These are phyloP conservation scores for Leccinellum rugosiceps DNA, from an alignment of 768 basidiomycete genomes.

Conservation along the genomic window DNA sequence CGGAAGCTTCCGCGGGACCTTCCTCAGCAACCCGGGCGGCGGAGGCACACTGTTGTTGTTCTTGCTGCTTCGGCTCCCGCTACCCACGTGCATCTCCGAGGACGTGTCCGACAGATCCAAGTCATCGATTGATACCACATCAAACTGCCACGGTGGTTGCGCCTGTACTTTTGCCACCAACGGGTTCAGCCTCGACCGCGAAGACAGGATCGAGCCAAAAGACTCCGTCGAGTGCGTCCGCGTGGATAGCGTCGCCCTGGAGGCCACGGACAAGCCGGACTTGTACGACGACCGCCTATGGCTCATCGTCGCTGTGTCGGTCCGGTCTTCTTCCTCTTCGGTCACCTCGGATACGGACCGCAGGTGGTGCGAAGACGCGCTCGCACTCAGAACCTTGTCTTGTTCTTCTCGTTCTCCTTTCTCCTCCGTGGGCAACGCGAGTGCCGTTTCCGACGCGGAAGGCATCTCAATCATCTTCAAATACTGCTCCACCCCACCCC, in stretches of 20 bases:
- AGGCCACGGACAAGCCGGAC: constrained; percentile 20
- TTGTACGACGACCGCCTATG: constrained; percentile 18
- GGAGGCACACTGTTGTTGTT: constrained; percentile 33
- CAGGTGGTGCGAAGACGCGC: constrained; percentile 18
- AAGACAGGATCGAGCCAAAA: constrained; percentile 32
- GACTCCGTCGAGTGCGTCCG: constrained; percentile 34
- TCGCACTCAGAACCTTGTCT: constrained; percentile 3
- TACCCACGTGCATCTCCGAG: constrained; percentile 45
- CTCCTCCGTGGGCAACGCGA: background rate
- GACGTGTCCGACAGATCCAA: constrained; percentile 78
- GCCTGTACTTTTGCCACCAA: constrained; percentile 34
- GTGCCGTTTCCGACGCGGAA: constrained; percentile 6
- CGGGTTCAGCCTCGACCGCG: constrained; percentile 28
- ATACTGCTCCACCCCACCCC: constrained; percentile 65
- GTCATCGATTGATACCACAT: constrained; percentile 77
- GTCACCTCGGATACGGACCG: constrained; percentile 32
- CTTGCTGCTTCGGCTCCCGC: background rate
- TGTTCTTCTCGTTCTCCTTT: constrained; percentile 1
- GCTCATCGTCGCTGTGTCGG: constrained; percentile 17
- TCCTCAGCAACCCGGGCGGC: constrained; percentile 55
- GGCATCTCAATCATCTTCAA: constrained; percentile 52
- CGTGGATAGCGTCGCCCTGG: constrained; percentile 19
- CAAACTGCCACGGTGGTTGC: constrained; percentile 56
- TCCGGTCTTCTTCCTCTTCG: constrained; percentile 28
- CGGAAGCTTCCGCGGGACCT: constrained; percentile 58